These are phyloP conservation scores for Royoungia palumana DNA, from an alignment of 768 basidiomycete species.

Conservation along the genomic window DNA sequence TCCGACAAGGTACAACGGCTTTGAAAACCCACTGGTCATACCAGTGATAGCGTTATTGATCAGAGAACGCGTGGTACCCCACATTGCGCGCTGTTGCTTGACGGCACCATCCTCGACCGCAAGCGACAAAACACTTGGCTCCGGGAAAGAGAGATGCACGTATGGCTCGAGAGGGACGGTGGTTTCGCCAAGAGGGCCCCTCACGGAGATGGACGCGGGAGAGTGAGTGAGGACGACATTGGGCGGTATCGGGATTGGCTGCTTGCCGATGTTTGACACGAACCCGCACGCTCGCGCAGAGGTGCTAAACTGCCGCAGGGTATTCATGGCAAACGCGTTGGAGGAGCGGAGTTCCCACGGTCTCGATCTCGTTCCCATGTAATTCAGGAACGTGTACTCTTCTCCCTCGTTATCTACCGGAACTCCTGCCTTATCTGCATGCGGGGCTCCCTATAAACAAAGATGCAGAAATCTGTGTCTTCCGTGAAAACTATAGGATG, in stretches of 20 bases:
- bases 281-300: conserved; percentile 46
- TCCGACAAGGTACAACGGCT: conserved; percentile 86
- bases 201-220: conserved; percentile 45
- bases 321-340: conserved; percentile 10
- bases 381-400: too few species aligned
- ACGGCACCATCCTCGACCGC: conserved; percentile 55
- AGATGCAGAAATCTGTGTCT: background rate
- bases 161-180: conserved; percentile 46
- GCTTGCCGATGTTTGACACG: conserved; percentile 57
- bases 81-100: conserved; percentile 83
- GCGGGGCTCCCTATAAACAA: background rate
- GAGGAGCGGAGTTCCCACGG: conserved; percentile 9
- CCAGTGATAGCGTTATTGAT: conserved; percentile 88
- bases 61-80: conserved; percentile 92
- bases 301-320: conserved; percentile 45
- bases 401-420: too few species aligned
- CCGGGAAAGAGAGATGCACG: conserved; percentile 38
- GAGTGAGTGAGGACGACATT: conserved; percentile 41
- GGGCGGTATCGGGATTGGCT: conserved; percentile 54
- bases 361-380: too few species aligned
- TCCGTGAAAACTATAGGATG: conserved; percentile 5
- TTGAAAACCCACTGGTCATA: conserved; percentile 82
- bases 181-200: conserved; percentile 54
- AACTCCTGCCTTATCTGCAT: too few species aligned
- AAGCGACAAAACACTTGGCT: conserved; percentile 34